Evolutionary conservation across 1,284 basidiomycete genomes (phyloP).

Genomic region (Tylopilus sp.): DNA sequence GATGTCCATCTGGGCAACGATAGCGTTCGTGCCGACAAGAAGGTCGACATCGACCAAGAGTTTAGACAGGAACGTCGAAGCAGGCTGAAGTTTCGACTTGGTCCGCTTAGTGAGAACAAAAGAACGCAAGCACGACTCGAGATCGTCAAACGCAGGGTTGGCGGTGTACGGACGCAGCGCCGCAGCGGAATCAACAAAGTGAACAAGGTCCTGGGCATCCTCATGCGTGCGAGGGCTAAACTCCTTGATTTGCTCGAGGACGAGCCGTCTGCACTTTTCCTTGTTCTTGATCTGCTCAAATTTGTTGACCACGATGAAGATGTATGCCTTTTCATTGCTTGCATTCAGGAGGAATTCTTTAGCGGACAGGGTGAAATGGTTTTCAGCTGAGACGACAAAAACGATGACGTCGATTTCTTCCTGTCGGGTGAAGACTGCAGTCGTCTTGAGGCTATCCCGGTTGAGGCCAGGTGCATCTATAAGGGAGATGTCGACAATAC

Average conservation of each 20-base stretch:
- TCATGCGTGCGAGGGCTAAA: constrained; percentile 91
- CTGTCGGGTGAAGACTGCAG: constrained; percentile 92
- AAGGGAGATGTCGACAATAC: constrained; percentile 95
- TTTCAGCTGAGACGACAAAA: constrained; percentile 97
- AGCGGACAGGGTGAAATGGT: constrained; percentile 96
- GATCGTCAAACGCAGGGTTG: constrained; percentile 75
- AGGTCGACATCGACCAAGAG: constrained; percentile 87
- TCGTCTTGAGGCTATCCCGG: constrained; percentile 93
- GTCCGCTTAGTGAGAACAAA: constrained; percentile 95
- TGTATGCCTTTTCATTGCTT: constrained; percentile 94
- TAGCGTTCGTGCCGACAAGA: constrained; percentile 82
- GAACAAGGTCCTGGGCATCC: constrained; percentile 90
- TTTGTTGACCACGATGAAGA: constrained; percentile 99
- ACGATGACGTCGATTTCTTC: constrained; percentile 99
- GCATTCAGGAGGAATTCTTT: constrained; percentile 95
- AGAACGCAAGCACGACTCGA: constrained; percentile 90
- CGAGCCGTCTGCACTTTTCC: constrained; percentile 84
- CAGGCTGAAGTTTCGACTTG: constrained; percentile 94
- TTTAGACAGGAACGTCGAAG: constrained; percentile 89
- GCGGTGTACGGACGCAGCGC: constrained; percentile 62
- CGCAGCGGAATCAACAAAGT: constrained; percentile 92
- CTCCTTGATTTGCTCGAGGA: constrained; percentile 93
- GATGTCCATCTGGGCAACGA: constrained; percentile 82
- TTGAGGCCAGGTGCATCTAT: constrained; percentile 99
- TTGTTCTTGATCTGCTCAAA: constrained; percentile 96